Percentiles rank a stretch among this genome's conserved stretches.
These are phyloP conservation scores for Arachis stenosperma DNA, from an alignment of 306 rosid genomes.

Conservation along the genomic window DNA sequence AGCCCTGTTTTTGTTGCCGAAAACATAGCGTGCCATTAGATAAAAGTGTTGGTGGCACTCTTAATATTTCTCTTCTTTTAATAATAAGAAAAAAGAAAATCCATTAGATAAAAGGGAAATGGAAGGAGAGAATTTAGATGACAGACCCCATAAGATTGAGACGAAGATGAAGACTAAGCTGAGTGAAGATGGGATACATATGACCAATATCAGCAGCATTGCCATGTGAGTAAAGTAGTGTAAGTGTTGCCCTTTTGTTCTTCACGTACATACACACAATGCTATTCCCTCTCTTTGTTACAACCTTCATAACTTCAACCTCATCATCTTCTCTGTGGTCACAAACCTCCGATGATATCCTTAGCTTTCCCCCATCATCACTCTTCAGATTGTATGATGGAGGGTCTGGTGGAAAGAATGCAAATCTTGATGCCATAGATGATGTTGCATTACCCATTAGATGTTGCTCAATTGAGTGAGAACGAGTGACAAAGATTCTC, in stretches of 20 bases:
- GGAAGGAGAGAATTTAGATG: not conserved
- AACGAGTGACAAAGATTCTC: constrained; percentile 20
- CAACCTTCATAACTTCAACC: constrained; percentile 56
- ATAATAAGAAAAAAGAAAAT: no score
- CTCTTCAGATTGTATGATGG: constrained; percentile 44
- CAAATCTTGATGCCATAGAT: constrained; percentile 73
- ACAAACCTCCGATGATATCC: constrained; percentile 46
- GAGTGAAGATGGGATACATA: constrained; percentile 60
- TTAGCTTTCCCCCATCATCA: constrained; percentile 57
- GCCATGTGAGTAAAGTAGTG: constrained; percentile 73
- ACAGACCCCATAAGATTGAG: constrained; percentile 73
- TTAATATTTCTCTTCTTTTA: no score
- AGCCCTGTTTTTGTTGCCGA: no score
- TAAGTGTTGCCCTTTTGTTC: constrained; percentile 61
- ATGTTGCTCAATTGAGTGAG: not conserved
- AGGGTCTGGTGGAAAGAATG: constrained; percentile 71
- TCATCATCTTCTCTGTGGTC: constrained; percentile 54
- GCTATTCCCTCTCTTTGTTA: constrained; percentile 65
- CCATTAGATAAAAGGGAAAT: not conserved
- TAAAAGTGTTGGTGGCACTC: no score
- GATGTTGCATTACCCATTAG: constrained; percentile 74
- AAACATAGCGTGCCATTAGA: no score
- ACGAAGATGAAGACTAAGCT: constrained; percentile 67
- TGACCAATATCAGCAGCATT: constrained; percentile 84
- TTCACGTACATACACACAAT: constrained; percentile 64